Conservation (phyloP, 2,329 filamentous ascomycete genomes). For the Dothideomycetes sp. region DNA sequence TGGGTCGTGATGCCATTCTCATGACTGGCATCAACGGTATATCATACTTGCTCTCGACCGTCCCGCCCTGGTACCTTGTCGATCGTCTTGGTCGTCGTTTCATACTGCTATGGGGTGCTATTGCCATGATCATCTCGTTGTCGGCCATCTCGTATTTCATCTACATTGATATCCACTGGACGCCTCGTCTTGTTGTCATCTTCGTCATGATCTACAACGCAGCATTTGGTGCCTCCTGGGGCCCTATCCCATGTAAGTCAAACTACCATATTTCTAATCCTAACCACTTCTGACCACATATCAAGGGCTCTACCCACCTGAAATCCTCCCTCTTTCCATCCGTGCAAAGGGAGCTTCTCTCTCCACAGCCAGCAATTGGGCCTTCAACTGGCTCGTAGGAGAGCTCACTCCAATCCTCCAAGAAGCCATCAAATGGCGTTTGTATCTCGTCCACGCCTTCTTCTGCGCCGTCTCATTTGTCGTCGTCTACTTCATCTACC, state of each 20-base stretch:
- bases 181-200: slow-evolving; percentile 76
- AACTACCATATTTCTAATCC: too few species aligned
- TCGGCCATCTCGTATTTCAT: slow-evolving; percentile 93
- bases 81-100: slow-evolving; percentile 83
- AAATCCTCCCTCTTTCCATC: slow-evolving; percentile 94
- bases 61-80: slow-evolving; percentile 95
- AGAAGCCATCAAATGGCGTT: slow-evolving; percentile 82
- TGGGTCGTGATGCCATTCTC: slow-evolving; percentile 77
- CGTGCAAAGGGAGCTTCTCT: slow-evolving; percentile 93
- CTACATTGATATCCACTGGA: slow-evolving; percentile 69
- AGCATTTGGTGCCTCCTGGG: slow-evolving; percentile 95
- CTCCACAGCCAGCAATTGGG: slow-evolving; percentile 95
- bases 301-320: slow-evolving; percentile 97
- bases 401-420: slow-evolving; percentile 91
- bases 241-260: slow-evolving; percentile 95
- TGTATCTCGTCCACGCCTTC: slow-evolving; percentile 93
- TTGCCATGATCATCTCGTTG: slow-evolving; percentile 81
- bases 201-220: slow-evolving; percentile 99
- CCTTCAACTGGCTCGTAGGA: slow-evolving; percentile 95
- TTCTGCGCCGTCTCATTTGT: slow-evolving; percentile 95
- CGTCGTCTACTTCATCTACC: slow-evolving; percentile 94
- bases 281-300: too few species aligned
- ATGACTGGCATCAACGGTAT: slow-evolving; percentile 97
- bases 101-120: slow-evolving; percentile 80
- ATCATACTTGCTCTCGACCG: slow-evolving; percentile 82